Conservation (phyloP, 192 early-diverging fungal species). For the Podochytrium sp. region DNA sequence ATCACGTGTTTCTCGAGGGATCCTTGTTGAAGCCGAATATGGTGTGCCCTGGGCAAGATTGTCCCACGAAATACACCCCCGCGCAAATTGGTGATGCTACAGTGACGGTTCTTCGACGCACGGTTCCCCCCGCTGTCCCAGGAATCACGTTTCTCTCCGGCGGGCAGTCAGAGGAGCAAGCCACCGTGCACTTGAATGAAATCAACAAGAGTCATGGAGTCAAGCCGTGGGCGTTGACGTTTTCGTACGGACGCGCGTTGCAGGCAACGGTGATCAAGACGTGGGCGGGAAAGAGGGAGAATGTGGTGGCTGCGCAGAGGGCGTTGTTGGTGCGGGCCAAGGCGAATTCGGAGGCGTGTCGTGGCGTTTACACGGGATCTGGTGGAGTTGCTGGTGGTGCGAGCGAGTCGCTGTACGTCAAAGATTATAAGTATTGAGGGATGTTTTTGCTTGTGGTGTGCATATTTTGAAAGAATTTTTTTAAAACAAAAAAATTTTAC, state of each 20-base stretch:
- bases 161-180: slow-evolving; percentile 47
- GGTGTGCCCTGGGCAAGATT: slow-evolving; percentile 49
- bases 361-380: slow-evolving; percentile 38
- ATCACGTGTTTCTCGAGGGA: slow-evolving; percentile 50
- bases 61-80: slow-evolving; percentile 46
- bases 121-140: slow-evolving; percentile 50
- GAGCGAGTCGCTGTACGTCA: slow-evolving; percentile 43
- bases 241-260: slow-evolving; percentile 50
- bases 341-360: slow-evolving; percentile 44
- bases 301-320: slow-evolving; percentile 46
- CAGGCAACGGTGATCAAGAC: slow-evolving; percentile 49
- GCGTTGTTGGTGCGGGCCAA: slow-evolving; percentile 42
- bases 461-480: neutral
- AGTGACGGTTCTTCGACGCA: slow-evolving; percentile 43
- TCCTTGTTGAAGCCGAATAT: slow-evolving; percentile 54
- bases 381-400: slow-evolving; percentile 23
- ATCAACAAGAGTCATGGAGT: slow-evolving; percentile 37
- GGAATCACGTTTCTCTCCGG: slow-evolving; percentile 53
- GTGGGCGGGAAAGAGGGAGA: slow-evolving; percentile 48
- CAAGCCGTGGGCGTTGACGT: slow-evolving; percentile 48
- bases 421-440: slow-evolving; percentile 49
- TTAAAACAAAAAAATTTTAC: neutral
- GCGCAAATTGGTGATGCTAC: slow-evolving; percentile 44
- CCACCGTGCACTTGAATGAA: slow-evolving; percentile 48
- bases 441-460: neutral